These are phyloP conservation scores for Penicillium digitatum DNA, from an alignment of 2,329 filamentous ascomycete species.

Conservation along the genomic window DNA sequence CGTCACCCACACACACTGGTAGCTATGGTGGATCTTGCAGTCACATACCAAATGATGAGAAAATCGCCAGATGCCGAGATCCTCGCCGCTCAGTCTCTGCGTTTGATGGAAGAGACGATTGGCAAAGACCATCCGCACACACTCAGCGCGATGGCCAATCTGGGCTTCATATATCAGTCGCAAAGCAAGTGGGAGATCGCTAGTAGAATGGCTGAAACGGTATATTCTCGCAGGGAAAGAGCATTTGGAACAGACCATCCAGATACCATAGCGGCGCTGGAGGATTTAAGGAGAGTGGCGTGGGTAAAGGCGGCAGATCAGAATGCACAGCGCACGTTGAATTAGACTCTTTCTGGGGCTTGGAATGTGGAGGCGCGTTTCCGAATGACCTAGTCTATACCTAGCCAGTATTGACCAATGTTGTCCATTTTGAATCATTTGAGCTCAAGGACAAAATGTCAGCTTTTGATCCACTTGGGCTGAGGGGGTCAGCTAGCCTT, in stretches of 20 bases:
- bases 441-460: not conserved
- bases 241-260: slow-evolving; percentile 6
- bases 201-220: slow-evolving; percentile 5
- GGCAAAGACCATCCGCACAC: slow-evolving; percentile 11
- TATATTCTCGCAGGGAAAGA: slow-evolving; percentile 1
- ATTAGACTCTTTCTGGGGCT: slow-evolving; percentile 3
- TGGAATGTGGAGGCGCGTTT: not conserved
- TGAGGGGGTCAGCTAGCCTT: not conserved
- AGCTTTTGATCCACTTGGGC: not conserved
- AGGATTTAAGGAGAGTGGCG: slow-evolving; percentile 7
- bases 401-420: not conserved
- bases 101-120: slow-evolving; percentile 9
- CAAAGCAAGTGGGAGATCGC: slow-evolving; percentile 12
- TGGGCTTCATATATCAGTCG: slow-evolving; percentile 13
- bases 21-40: slow-evolving; percentile 8
- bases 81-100: not conserved
- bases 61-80: slow-evolving; percentile 3
- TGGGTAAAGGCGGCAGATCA: slow-evolving; percentile 11
- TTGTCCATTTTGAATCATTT: not conserved
- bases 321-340: slow-evolving; percentile 8
- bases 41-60: slow-evolving; percentile 8
- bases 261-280: slow-evolving; percentile 10
- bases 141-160: slow-evolving; percentile 10
- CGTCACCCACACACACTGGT: slow-evolving; percentile 10
- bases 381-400: not conserved